Percentiles rank a stretch among this genome's conserved stretches.
These are phyloP conservation scores for Acephala macrosclerotiorum DNA, from an alignment of 2,329 filamentous ascomycete species.

Conservation along the genomic window DNA sequence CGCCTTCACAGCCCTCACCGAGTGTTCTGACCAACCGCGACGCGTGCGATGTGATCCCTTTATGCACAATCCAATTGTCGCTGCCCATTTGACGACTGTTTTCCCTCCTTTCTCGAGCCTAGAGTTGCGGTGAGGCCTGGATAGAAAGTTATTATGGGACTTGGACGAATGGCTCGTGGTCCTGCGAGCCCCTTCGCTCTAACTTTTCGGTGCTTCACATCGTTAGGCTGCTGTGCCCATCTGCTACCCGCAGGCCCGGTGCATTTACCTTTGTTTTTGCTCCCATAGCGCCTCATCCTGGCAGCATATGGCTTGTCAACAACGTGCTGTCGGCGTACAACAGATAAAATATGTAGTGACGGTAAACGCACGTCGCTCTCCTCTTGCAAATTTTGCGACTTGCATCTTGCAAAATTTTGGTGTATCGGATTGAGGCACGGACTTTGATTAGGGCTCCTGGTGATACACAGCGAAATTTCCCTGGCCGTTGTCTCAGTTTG, in stretches of 20 bases:
- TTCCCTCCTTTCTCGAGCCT: constrained; percentile 20
- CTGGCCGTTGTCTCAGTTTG: constrained; percentile 33
- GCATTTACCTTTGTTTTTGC: constrained; percentile 13
- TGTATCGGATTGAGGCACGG: constrained; percentile 35
- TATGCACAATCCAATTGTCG: constrained; percentile 35
- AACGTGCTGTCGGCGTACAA: not conserved
- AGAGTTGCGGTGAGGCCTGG: constrained; percentile 39
- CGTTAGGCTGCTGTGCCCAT: not conserved
- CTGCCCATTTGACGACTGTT: constrained; percentile 30
- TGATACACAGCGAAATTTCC: constrained; percentile 32
- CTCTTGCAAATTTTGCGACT: constrained; percentile 8
- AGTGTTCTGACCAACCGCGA: constrained; percentile 24
- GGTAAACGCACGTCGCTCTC: not conserved
- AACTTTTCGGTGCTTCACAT: not conserved
- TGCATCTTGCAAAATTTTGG: constrained; percentile 14
- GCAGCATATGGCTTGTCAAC: not conserved
- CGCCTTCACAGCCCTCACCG: not conserved
- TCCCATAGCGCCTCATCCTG: constrained; percentile 10
- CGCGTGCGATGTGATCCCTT: constrained; percentile 14
- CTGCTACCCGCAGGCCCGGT: constrained; percentile 9
- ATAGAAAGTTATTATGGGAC: constrained; percentile 19
- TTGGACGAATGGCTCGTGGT: constrained; percentile 8
- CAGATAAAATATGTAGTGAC: constrained; percentile 7
- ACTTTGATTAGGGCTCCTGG: constrained; percentile 32
- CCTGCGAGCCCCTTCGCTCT: constrained; percentile 1